These are phyloP conservation scores for Tilletia setariae DNA, from an alignment of 1,284 basidiomycete genomes.

Conservation along the genomic window DNA sequence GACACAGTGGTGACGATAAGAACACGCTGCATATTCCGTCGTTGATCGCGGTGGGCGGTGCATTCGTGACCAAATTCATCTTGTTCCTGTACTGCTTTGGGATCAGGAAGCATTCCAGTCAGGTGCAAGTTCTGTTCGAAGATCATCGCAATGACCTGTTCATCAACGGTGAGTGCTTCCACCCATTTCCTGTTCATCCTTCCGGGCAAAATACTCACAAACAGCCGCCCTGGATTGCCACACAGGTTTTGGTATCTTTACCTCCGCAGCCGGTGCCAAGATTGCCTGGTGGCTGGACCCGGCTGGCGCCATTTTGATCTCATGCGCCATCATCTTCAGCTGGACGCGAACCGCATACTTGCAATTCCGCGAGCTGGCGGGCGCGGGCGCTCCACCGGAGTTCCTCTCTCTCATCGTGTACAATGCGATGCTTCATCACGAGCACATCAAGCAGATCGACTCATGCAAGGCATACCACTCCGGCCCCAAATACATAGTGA, in stretches of 20 bases:
- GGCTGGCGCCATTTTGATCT: slow-evolving; percentile 70
- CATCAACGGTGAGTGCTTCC: slow-evolving; percentile 60
- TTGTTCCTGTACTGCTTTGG: slow-evolving; percentile 84
- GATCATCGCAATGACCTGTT: slow-evolving; percentile 84
- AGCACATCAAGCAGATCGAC: slow-evolving; percentile 80
- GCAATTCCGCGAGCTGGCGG: slow-evolving; percentile 83
- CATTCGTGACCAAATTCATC: slow-evolving; percentile 77
- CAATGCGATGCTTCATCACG: slow-evolving; percentile 66
- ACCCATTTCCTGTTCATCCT: slow-evolving; percentile 20
- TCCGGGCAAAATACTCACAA: slow-evolving; percentile 20
- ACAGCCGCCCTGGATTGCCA: neutral
- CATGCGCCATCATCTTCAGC: slow-evolving; percentile 71
- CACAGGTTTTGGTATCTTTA: slow-evolving; percentile 69
- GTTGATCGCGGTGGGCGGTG: slow-evolving; percentile 74
- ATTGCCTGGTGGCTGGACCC: slow-evolving; percentile 81
- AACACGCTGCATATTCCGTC: slow-evolving; percentile 76
- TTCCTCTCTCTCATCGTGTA: slow-evolving; percentile 88
- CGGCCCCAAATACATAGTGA: slow-evolving; percentile 68
- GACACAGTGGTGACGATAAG: slow-evolving; percentile 62
- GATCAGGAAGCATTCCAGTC: slow-evolving; percentile 74
- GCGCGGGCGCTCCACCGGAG: slow-evolving; percentile 83
- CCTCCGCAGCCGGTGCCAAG: slow-evolving; percentile 85
- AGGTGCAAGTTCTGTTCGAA: slow-evolving; percentile 90
- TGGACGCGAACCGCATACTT: slow-evolving; percentile 61
- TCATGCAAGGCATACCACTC: slow-evolving; percentile 59